Evolutionary conservation across 176 grass and related monocot species (phyloP), one percentile per base, ranked within the genome.

Genomic region (Metroxylon sagu): DNA sequence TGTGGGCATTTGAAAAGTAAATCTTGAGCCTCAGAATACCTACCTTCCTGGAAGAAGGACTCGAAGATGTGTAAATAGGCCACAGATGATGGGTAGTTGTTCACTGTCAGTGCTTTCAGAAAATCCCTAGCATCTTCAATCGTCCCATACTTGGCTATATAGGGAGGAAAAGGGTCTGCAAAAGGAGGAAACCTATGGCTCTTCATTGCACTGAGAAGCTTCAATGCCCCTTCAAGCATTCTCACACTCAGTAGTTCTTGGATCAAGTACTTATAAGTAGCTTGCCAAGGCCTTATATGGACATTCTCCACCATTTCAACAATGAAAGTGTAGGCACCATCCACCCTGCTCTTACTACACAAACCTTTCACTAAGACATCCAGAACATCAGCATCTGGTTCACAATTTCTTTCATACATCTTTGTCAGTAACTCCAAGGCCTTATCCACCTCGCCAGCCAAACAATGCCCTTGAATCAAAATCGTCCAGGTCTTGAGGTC

Each of bases 401-500:
- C 61, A 50, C 79, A 66, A 59, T 80, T 72, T 18, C 66, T 91
- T 56, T 85, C 93, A 0, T 77, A 69, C 93, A 92, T 92, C 59
- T 83, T 83, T 0, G 70, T 69, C n/a, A 98, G 59, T 54, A 73
- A 80, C 59, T 88, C 81, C 18, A 92, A 35, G 62, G 81, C 79
- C 60, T 62, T 65, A 25, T 85, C 87, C 14, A 85, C 73, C 52
- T 88, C 87, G 17, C 87, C 87, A 10, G 71, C 76, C 0, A 5
- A 58, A 50, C 81, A 92, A 56, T 85, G 59, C n/a, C 93, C 93
- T 26, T 92, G 87, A 30, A 98, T 77, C 72, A 98, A 71, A 62
- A 91, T 30, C 19, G 93, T 97, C 93, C 93, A 98, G 19, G 93
- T 98, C 76, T 92, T 98, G 12, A 92, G 19, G 73, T 98, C 93